Evolutionary conservation across 2,329 filamentous ascomycete genomes (phyloP).

Genomic region (Dothiorella sarmentorum): DNA sequence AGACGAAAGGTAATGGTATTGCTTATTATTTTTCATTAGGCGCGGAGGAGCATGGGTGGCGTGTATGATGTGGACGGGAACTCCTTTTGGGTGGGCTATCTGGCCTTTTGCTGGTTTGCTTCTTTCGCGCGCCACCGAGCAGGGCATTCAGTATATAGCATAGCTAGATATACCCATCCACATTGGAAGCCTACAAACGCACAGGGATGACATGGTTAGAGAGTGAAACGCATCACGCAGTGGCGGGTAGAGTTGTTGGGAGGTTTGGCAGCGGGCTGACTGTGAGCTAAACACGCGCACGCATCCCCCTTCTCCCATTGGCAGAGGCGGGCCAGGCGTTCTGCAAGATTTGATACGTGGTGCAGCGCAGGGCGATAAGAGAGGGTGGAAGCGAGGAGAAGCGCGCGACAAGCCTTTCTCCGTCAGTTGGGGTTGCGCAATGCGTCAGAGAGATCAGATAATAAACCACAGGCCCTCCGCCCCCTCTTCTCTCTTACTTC

Average conservation of each 20-base stretch:
- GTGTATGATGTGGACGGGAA: background rate
- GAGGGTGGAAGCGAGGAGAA: slow-evolving; percentile 10
- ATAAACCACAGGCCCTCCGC: background rate
- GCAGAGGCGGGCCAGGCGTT: background rate
- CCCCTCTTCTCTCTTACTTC: no score
- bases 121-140: background rate
- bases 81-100: background rate
- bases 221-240: background rate
- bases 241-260: background rate
- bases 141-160: slow-evolving; percentile 10
- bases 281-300: background rate
- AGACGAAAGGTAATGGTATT: slow-evolving; percentile 15
- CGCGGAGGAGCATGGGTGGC: background rate
- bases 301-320: background rate
- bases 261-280: background rate
- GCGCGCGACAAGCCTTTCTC: background rate
- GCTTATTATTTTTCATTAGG: slow-evolving; percentile 1
- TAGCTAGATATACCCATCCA: slow-evolving; percentile 5
- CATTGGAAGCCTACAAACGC: background rate
- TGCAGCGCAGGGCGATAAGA: slow-evolving; percentile 9
- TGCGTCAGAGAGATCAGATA: slow-evolving; percentile 11
- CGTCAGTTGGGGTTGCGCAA: background rate
- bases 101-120: background rate
- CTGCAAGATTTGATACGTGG: slow-evolving; percentile 14
- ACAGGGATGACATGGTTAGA: background rate